phyloP scores from a whole-genome alignment of 495 filamentous ascomycete species.

The Immersiella caudata region DNA sequence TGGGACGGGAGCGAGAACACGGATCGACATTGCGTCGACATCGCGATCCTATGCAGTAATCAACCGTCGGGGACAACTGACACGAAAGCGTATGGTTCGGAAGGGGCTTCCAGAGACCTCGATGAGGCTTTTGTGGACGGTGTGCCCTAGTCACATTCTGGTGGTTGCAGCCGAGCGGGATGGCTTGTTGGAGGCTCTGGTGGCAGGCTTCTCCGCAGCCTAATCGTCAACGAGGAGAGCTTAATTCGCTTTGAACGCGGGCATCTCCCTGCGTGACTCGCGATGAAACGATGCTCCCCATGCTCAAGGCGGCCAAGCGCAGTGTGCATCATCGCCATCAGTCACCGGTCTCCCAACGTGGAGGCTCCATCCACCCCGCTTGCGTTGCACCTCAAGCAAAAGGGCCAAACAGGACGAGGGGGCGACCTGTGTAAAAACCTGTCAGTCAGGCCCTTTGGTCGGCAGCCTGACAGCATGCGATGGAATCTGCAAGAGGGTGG shows the following conservation, averaged over 20 bases:
- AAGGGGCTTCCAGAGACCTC: background rate
- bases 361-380: background rate
- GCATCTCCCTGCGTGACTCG: background rate
- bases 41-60: conserved; percentile 12
- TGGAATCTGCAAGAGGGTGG: background rate
- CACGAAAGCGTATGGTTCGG: background rate
- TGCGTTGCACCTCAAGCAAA: background rate
- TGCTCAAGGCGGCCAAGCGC: background rate
- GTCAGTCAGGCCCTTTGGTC: background rate
- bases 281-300: conserved; percentile 15
- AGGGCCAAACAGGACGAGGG: background rate
- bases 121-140: conserved; percentile 2
- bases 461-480: background rate
- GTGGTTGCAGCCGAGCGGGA: background rate
- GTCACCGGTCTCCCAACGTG: background rate
- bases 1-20: background rate
- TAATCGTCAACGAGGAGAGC: conserved; percentile 6
- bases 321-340: conserved; percentile 1
- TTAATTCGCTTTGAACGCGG: background rate
- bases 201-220: background rate
- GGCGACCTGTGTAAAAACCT: background rate
- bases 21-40: conserved; percentile 11
- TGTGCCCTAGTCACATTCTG: background rate
- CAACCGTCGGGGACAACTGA: background rate
- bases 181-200: background rate